Conservation (phyloP, 1,139 yeast species). For the Pichia sp. region DNA sequence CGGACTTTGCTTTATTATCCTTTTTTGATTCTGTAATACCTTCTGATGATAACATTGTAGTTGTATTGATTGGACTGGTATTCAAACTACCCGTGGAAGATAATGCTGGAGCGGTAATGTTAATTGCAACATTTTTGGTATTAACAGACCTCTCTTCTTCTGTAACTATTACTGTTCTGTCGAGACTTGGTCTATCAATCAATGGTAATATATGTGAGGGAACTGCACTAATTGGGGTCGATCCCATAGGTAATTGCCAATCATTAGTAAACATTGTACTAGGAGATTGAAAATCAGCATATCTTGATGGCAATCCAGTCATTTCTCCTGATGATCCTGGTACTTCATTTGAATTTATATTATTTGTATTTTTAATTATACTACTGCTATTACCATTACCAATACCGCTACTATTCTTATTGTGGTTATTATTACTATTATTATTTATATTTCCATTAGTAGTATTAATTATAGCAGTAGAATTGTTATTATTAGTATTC, state of each 20-base stretch:
- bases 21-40: too few species aligned
- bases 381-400: background rate
- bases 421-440: background rate
- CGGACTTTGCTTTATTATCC: too few species aligned
- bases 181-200: background rate
- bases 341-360: conserved; percentile 2
- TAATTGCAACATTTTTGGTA: too few species aligned
- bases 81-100: too few species aligned
- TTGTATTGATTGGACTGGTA: too few species aligned
- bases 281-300: conserved; percentile 36
- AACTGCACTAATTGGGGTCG: conserved; percentile 24
- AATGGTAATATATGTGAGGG: background rate
- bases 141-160: background rate
- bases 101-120: too few species aligned
- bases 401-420: background rate
- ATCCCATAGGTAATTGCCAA: conserved; percentile 30
- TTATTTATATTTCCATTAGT: background rate
- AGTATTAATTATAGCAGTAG: background rate
- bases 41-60: too few species aligned
- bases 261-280: conserved; percentile 28
- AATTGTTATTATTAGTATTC: background rate
- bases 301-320: conserved; percentile 45
- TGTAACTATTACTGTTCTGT: background rate
- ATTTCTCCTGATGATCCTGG: conserved; percentile 30
- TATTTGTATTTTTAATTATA: background rate